Conservation (phyloP, 805 yeast genomes). For the Pichia heedii region DNA sequence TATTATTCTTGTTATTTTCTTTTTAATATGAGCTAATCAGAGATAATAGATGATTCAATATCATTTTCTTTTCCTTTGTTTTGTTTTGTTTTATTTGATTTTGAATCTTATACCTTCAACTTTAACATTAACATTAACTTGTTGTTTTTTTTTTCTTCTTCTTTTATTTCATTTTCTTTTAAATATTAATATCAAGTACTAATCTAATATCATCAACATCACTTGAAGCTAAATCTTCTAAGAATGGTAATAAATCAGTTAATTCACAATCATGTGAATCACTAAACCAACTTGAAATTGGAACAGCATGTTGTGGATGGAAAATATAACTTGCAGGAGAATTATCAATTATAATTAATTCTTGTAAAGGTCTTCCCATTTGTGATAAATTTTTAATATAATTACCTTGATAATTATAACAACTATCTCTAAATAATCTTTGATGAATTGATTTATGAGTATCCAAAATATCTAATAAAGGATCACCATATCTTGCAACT, state of each 20-base stretch:
- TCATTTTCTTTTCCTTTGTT: too few species aligned
- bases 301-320: constrained; percentile 97
- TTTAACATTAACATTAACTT: too few species aligned
- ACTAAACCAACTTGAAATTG: constrained; percentile 96
- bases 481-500: constrained; percentile 93
- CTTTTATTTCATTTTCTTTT: background rate
- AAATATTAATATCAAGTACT: constrained; percentile 64
- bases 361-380: constrained; percentile 84
- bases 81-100: too few species aligned
- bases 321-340: constrained; percentile 97
- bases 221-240: constrained; percentile 69
- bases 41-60: too few species aligned
- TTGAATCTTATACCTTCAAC: too few species aligned
- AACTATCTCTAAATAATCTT: constrained; percentile 87
- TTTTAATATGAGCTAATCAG: too few species aligned
- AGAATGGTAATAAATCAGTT: constrained; percentile 80
- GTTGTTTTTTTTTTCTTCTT: too few species aligned
- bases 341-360: constrained; percentile 85
- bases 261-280: constrained; percentile 96
- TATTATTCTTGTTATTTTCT: too few species aligned
- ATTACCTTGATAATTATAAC: constrained; percentile 89
- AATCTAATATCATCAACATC: constrained; percentile 77
- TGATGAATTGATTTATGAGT: constrained; percentile 71
- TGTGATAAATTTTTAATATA: constrained; percentile 90
- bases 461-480: constrained; percentile 83